Conservation (phyloP, 768 basidiomycete genomes). For the Macrocybe gigantea region DNA sequence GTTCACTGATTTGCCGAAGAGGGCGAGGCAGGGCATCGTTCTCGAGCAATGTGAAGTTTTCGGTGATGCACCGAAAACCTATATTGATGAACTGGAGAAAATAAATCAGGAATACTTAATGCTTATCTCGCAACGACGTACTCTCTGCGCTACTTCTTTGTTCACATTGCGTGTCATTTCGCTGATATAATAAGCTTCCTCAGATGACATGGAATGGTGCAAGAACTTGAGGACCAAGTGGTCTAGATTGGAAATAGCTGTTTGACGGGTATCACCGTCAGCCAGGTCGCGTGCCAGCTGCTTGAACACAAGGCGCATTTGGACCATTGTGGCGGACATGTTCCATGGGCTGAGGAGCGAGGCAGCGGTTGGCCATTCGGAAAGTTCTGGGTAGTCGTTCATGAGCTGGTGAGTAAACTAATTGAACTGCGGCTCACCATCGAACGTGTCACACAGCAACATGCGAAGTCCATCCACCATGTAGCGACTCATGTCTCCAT, state of each 20-base stretch:
- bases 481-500: slow-evolving; percentile 50
- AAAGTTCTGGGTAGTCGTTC: slow-evolving; percentile 25
- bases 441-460: slow-evolving; percentile 60
- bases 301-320: slow-evolving; percentile 70
- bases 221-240: slow-evolving; percentile 64
- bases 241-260: slow-evolving; percentile 59
- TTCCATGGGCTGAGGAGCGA: slow-evolving; percentile 79
- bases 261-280: slow-evolving; percentile 46
- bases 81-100: slow-evolving; percentile 63
- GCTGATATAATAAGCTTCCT: slow-evolving; percentile 81
- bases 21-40: slow-evolving; percentile 28
- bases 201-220: slow-evolving; percentile 65
- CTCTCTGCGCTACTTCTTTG: slow-evolving; percentile 62
- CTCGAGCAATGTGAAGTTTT: slow-evolving; percentile 33
- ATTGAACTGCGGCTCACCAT: slow-evolving; percentile 31
- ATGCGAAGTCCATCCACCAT: slow-evolving; percentile 62
- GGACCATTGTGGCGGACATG: slow-evolving; percentile 73
- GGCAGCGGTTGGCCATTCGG: slow-evolving; percentile 56
- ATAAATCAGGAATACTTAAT: neutral
- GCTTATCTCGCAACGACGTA: slow-evolving; percentile 16
- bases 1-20: slow-evolving; percentile 53
- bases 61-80: slow-evolving; percentile 60
- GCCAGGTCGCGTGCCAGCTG: slow-evolving; percentile 65
- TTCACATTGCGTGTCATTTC: slow-evolving; percentile 74
- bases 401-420: slow-evolving; percentile 24